Base-by-base conservation (phyloP, 495 filamentous ascomycete species). In the Sphaerosporella brunnea region DNA sequence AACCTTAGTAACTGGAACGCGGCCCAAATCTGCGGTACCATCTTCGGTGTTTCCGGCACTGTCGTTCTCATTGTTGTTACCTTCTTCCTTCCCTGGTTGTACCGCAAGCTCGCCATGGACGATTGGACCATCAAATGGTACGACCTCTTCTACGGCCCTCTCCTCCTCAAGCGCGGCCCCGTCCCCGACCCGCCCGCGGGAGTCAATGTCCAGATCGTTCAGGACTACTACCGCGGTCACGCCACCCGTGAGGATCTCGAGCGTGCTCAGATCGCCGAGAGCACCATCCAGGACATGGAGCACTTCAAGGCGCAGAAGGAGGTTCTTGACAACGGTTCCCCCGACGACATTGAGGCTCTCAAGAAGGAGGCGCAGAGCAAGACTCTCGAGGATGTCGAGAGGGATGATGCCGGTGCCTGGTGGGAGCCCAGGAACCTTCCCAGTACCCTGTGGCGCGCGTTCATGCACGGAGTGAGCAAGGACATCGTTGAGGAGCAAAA, bases 11-110 rank as follows among this genome's bases (percentile, higher is more conserved):
- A 64, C 36, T 71, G 69, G 51, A 69, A 64, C 24, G 67, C 69
- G 23, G 66, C 70, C 16, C 68, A 71, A 40, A 64, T 70, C 13
- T 66, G 57, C 11, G 78, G 71, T 11, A 69, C 73, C 48, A 73
- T 79, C 47, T 53, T 80, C 30, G 74, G 71, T 34, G 69, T 73
- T 18, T 71, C 76, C 51, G 64, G 66, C 39, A 76, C 65, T 23
- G 69, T 72, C 34, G 68, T 69, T 23, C 18, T 69, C 38, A 41
- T 82, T 36, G 55, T 68, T 23, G 59, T 65, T 53, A 52, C 71
- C 52, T 80, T 80, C 64, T 71, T 80, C 63, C 52, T 77, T 23
- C 77, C 76, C 3, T 82, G 70, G 61, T 61, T 80, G 54, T 64
- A 77, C 56, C 73, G 75, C 45, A 67, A 70, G 36, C 64, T 80